Evolutionary conservation across 2,329 filamentous ascomycete genomes (phyloP), one percentile per base, ranked within the genome.

Genomic region (Ceratocystis albifundus): DNA sequence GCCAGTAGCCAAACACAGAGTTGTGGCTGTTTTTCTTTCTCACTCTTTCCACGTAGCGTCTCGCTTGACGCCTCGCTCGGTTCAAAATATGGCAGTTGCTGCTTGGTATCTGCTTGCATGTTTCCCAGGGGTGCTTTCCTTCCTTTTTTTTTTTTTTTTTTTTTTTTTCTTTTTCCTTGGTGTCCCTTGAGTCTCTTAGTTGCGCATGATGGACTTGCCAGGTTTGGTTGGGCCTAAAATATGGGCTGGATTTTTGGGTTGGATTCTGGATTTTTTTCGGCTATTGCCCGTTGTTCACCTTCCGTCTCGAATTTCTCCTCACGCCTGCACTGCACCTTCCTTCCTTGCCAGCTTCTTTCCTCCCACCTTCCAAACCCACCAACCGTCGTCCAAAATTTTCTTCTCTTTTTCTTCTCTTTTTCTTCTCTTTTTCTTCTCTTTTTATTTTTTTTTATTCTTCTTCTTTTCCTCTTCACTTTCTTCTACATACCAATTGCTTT

Each of bases 401-500:
- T 44, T 32, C 28, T 65, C 50, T 63, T 46, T 41, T 32, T 53
- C n/a, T 55, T 4, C 36, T 64, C 25, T 25, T 17, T n/a, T 59
- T 17, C 41, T 30, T 44, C 53, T 44, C 45, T 66, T 66, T 65
- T 15, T 36, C 28, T 15, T 20, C 10, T 50, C 64, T 65, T 65
- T 63, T 63, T 45, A 25, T 25, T 48, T 65, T 61, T 55, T 44
- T 65, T 68, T 53, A 59, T 65, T 45, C 61, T 64, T 30, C 22
- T n/a, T n/a, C n/a, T n/a, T 32, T 53, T 55, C 8, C 36, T 64
- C 25, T 25, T 17, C 15, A 48, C 28, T n/a, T 59, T 17, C 41
- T 30, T 44, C 53, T 44, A 44, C 55, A 44, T 44, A 30, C 15
- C 22, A 41, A 41, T 46, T 36, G n/a, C 45, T 66, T 66, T 65